Conservation (phyloP, 495 filamentous ascomycete species). For the Penicillium manginii region DNA sequence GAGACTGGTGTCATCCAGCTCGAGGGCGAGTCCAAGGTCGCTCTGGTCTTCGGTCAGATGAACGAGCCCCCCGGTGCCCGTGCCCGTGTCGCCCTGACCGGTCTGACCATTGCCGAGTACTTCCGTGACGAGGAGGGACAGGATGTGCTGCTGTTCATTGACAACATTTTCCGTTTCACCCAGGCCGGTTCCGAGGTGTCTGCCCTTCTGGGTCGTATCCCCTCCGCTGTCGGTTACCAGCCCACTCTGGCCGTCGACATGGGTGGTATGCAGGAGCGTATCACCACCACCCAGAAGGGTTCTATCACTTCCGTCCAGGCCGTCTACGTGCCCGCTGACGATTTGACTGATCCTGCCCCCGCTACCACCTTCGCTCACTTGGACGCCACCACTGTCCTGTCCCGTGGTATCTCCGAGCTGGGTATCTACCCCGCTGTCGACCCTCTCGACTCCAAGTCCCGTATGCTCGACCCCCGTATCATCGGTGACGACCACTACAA, state of each 20-base stretch:
- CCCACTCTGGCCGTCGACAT: slow-evolving; percentile 99
- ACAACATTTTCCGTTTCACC: slow-evolving; percentile 99
- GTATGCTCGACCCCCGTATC: slow-evolving; percentile 98
- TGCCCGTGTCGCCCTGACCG: slow-evolving; percentile 99
- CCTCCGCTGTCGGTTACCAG: slow-evolving; percentile 99
- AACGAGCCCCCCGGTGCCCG: slow-evolving; percentile 99
- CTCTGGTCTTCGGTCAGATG: slow-evolving; percentile 99
- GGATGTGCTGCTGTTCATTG: slow-evolving; percentile 99
- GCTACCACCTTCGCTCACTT: slow-evolving; percentile 99
- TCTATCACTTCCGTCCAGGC: slow-evolving; percentile 99
- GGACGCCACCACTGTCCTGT: slow-evolving; percentile 99
- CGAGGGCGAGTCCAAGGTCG: slow-evolving; percentile 99
- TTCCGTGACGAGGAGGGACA: slow-evolving; percentile 98
- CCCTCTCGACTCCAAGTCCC: slow-evolving; percentile 98
- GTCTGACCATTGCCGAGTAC: slow-evolving; percentile 87
- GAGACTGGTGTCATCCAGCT: slow-evolving; percentile 99
- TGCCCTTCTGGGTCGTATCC: slow-evolving; percentile 98
- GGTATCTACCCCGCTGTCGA: slow-evolving; percentile 99
- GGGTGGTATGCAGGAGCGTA: slow-evolving; percentile 99
- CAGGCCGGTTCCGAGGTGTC: slow-evolving; percentile 99
- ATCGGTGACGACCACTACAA: slow-evolving; percentile 98
- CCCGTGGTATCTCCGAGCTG: slow-evolving; percentile 99
- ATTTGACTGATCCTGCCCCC: slow-evolving; percentile 99
- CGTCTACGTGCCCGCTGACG: slow-evolving; percentile 99
- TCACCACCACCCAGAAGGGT: slow-evolving; percentile 98